Evolutionary conservation across 371 early-diverging fungal species (phyloP).

Genomic region (Chytridium lagenaria): DNA sequence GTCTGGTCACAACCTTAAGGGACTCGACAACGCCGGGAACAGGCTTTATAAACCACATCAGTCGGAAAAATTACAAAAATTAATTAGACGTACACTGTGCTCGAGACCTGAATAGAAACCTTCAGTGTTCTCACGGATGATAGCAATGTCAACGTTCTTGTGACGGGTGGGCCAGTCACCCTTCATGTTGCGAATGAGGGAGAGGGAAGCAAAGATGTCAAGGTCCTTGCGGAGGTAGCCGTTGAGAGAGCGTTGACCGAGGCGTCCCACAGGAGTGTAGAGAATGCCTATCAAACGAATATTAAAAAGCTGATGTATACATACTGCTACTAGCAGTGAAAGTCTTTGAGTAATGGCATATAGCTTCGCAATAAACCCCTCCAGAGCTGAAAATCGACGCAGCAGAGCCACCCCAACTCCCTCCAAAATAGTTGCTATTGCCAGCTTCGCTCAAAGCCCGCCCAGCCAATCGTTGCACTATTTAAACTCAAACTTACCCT

Average conservation of each 20-base stretch:
- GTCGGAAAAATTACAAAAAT: neutral
- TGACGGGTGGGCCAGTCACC: constrained; percentile 74
- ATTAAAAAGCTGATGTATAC: neutral
- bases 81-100: constrained; percentile 71
- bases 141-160: constrained; percentile 90
- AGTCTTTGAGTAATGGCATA: too few relatives aligned
- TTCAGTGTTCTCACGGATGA: constrained; percentile 98
- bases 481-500: constrained; percentile 81
- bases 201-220: constrained; percentile 94
- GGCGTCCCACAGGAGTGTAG: constrained; percentile 85
- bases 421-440: too few relatives aligned
- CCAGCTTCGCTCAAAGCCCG: too few relatives aligned
- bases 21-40: constrained; percentile 98
- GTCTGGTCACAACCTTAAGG: constrained; percentile 91
- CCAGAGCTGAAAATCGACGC: too few relatives aligned
- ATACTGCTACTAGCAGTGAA: too few relatives aligned
- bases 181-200: constrained; percentile 83
- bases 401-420: too few relatives aligned
- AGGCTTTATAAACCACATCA: constrained; percentile 58
- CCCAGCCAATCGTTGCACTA: too few relatives aligned
- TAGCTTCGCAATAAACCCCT: too few relatives aligned
- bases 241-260: constrained; percentile 93
- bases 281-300: constrained; percentile 66
- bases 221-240: constrained; percentile 94
- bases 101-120: constrained; percentile 98